A percentile compares a stretch with the other conserved stretches of the same genome.
These are phyloP conservation scores for Xerophyta viscosa DNA, from an alignment of 106 monocot species.

Conservation along the genomic window DNA sequence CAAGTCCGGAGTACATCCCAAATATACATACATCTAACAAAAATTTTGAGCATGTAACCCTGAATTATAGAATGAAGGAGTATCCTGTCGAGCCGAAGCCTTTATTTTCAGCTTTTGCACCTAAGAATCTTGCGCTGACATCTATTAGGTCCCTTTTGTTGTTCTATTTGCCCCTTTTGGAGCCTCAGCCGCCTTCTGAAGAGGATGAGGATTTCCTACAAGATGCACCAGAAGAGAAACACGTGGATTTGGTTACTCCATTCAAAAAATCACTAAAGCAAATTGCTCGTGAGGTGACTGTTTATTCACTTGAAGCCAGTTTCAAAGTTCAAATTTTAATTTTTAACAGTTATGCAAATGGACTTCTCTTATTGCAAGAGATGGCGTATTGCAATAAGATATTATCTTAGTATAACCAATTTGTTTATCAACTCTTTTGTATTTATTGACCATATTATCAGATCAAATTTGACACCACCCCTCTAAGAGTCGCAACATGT, in stretches of 20 bases:
- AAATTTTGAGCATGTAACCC: constrained; percentile 3
- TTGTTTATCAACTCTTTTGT: no score
- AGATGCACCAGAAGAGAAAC: constrained; percentile 35
- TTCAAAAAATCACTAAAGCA: constrained; percentile 87
- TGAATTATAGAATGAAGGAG: constrained; percentile 42
- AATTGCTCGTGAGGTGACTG: constrained; percentile 88
- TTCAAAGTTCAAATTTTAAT: no score
- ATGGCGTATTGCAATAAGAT: no score
- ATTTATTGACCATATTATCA: no score
- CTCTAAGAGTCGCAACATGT: no score
- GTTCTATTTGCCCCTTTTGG: constrained; percentile 87
- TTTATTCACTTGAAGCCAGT: neutral
- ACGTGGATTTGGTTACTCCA: constrained; percentile 65
- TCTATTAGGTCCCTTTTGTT: constrained; percentile 78
- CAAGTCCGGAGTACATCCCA: constrained; percentile 18
- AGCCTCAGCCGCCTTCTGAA: constrained; percentile 38
- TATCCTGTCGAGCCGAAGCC: constrained; percentile 73
- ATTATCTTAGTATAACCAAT: no score
- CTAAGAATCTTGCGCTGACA: constrained; percentile 57
- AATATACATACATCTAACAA: constrained; percentile 17
- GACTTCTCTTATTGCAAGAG: no score
- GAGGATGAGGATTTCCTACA: constrained; percentile 60
- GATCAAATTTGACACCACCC: no score
- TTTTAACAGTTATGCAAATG: no score
- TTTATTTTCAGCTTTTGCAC: constrained; percentile 78